Percentiles rank a stretch among this genome's conserved stretches.
Conservation (phyloP, 139 green algal species). For the Limnomonas spitsbergensis region DNA sequence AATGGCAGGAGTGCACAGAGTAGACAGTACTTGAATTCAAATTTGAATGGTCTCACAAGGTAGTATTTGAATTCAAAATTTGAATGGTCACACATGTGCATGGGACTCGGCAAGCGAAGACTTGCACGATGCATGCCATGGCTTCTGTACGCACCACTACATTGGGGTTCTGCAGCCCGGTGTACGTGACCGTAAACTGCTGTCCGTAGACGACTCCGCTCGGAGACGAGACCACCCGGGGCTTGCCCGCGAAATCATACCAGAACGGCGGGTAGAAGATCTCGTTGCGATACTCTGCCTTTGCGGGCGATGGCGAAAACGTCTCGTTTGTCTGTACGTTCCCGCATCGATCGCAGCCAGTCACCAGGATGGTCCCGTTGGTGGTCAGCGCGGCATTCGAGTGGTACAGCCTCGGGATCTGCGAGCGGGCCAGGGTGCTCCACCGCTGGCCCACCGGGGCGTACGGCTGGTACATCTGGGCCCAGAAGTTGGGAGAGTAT, state of each 20-base stretch:
- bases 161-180: not conserved
- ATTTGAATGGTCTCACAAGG: too few species aligned
- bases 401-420: slow-evolving; percentile 26
- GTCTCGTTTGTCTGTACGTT: not conserved
- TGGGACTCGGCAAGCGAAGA: too few species aligned
- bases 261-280: slow-evolving; percentile 33
- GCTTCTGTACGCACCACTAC: not conserved
- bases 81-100: not conserved
- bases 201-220: not conserved
- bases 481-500: slow-evolving; percentile 31
- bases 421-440: not conserved
- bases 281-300: slow-evolving; percentile 39
- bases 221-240: slow-evolving; percentile 2
- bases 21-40: too few species aligned
- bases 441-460: slow-evolving; percentile 11
- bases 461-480: slow-evolving; percentile 23
- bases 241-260: slow-evolving; percentile 24
- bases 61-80: too few species aligned
- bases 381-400: slow-evolving; percentile 33
- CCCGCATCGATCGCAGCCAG: slow-evolving; percentile 33
- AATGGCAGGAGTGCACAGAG: too few species aligned
- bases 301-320: not conserved
- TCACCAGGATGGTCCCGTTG: too few species aligned
- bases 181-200: slow-evolving; percentile 4
- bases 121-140: too few species aligned